Evolutionary conservation across 257 asterid species (phyloP), one percentile per base, ranked within the genome.

Genomic region (Primulina huaijiensis): DNA sequence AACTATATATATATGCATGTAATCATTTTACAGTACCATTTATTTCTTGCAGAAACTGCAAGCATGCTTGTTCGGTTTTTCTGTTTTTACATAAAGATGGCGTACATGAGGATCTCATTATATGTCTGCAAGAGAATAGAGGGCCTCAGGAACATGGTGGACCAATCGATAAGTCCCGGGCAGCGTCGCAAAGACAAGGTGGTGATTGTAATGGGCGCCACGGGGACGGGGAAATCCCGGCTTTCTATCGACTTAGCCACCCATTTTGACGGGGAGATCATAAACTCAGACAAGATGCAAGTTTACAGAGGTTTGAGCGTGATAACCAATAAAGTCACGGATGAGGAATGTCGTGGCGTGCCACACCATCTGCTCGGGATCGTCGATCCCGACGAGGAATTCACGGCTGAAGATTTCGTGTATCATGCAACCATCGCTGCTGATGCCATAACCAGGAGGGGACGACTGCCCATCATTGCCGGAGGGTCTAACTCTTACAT

Each of bases 401-500:
- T 87, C 76, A 78, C 86, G 9, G 82, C 83, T 1, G 58, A 56
- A 0, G 89, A 85, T 58, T 87, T 85, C 25, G 80, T 78, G 8
- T 34, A 64, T 8, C 83, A 72, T 10, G 87, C 86, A 8, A 57
- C 79, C 1, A 29, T 11, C 0, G 84, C 83, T 6, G 72, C 65
- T 0, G 88, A 78, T 2, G 68, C 72, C 1, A 85, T 83, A 8
- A 34, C 56, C 1, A 21, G 79, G 27, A 72, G 75, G 56, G 82
- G 82, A 1, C 75, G 61, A 9, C 71, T 87, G 0, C 91, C 94
- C 0, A 83, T 87, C 57, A 82, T 87, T 8, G 90, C 89, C 6
- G 94, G 94, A 0, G 94, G 90, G 11, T 87, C 94, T 0, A 87
- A 87, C 64, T 87, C 94, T 0, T 85, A 74, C 60, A 72, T 87